A percentile compares a stretch with the other conserved stretches of the same genome.
Evolutionary conservation across 2,329 filamentous ascomycete genomes (phyloP).

Genomic region (Bimuria novae-zelandiae): DNA sequence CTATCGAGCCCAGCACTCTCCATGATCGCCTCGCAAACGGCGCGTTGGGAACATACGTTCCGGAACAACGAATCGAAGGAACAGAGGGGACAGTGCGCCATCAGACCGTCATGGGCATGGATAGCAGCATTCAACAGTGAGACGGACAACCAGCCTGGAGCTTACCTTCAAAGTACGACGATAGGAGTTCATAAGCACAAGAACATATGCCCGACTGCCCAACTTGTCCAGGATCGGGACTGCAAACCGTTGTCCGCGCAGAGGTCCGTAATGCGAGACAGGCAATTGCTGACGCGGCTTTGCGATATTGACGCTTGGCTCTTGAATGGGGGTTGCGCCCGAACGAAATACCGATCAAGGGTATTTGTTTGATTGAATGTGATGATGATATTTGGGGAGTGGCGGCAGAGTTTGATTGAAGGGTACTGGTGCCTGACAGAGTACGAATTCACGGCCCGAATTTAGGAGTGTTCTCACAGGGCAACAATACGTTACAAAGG

Average conservation of each 20-base stretch:
- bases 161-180: neutral
- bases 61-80: neutral
- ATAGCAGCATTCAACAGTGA: neutral
- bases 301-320: neutral
- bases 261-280: conserved; percentile 1
- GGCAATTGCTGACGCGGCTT: conserved; percentile 5
- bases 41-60: too few relatives aligned
- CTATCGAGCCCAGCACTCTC: conserved; percentile 7
- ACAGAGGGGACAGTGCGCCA: neutral
- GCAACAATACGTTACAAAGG: neutral
- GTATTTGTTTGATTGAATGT: conserved; percentile 3
- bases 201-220: neutral
- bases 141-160: neutral
- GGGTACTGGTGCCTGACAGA: neutral
- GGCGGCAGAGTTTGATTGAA: neutral
- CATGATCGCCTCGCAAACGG: conserved; percentile 8
- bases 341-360: neutral
- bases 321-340: neutral
- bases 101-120: too few relatives aligned
- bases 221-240: neutral
- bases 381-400: conserved; percentile 2
- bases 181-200: neutral
- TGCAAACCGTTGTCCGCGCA: neutral
- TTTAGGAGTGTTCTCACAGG: too few relatives aligned
- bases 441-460: neutral